phyloP scores from a whole-genome alignment of 192 early-diverging fungal species.

The Coemansia furcata region DNA sequence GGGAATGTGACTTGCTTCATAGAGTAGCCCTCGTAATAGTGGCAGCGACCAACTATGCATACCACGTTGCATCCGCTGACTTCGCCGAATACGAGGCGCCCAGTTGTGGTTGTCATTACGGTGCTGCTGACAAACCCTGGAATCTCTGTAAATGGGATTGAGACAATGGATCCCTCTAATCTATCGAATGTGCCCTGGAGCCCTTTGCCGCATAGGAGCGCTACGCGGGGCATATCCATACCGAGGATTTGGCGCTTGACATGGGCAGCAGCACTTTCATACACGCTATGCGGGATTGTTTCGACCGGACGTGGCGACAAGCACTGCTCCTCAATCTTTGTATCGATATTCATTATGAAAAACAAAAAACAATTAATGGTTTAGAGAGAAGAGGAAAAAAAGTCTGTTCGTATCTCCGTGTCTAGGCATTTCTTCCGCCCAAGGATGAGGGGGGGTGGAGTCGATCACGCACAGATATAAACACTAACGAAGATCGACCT shows the following conservation, averaged over 20 bases:
- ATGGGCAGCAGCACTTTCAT: conserved; percentile 51
- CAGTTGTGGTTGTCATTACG: conserved; percentile 32
- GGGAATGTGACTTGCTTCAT: conserved; percentile 79
- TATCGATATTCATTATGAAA: not conserved
- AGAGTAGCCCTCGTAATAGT: conserved; percentile 87
- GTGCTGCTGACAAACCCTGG: conserved; percentile 82
- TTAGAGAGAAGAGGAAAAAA: not conserved
- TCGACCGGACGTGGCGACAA: conserved; percentile 37
- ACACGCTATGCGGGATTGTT: conserved; percentile 51
- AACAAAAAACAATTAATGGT: not conserved
- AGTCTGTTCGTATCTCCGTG: not conserved
- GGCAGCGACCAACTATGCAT: conserved; percentile 87
- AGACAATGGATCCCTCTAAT: conserved; percentile 58
- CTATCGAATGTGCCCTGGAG: conserved; percentile 76
- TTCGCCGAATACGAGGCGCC: conserved; percentile 75
- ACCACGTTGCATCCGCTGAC: conserved; percentile 70
- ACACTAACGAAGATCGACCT: conserved; percentile 13
- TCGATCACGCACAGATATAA: not conserved
- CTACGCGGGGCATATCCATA: conserved; percentile 58
- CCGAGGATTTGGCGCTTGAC: conserved; percentile 46
- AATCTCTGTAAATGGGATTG: conserved; percentile 75
- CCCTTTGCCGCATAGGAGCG: conserved; percentile 81
- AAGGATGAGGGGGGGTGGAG: not conserved
- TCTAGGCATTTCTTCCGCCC: not conserved
- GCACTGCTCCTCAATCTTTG: not conserved